These are phyloP conservation scores for Lactifluus echinatus DNA, from an alignment of 768 basidiomycete genomes.

Conservation along the genomic window DNA sequence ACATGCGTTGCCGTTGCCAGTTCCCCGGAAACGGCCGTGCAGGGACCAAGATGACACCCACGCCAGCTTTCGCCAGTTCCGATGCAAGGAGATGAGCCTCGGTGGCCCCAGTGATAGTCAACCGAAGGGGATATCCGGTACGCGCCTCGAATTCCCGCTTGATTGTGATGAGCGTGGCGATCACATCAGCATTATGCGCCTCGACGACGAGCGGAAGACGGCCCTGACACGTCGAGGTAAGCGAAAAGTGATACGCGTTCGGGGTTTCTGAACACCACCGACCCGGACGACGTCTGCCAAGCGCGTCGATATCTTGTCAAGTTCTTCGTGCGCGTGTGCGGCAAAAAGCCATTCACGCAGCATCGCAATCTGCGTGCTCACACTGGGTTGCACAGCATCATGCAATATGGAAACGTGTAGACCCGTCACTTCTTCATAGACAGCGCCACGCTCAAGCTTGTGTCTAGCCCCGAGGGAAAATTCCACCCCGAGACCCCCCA, in stretches of 20 bases:
- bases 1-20: slow-evolving; percentile 32
- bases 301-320: slow-evolving; percentile 23
- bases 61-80: slow-evolving; percentile 37
- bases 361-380: slow-evolving; percentile 71
- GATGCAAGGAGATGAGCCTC: slow-evolving; percentile 65
- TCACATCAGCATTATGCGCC: slow-evolving; percentile 71
- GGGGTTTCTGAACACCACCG: neutral
- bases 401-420: slow-evolving; percentile 35
- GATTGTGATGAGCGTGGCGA: slow-evolving; percentile 64
- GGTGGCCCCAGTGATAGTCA: slow-evolving; percentile 54
- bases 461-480: slow-evolving; percentile 35
- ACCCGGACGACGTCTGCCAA: slow-evolving; percentile 32
- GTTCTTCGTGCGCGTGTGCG: slow-evolving; percentile 25
- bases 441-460: slow-evolving; percentile 33
- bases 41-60: slow-evolving; percentile 32
- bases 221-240: slow-evolving; percentile 35
- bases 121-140: slow-evolving; percentile 35
- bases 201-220: slow-evolving; percentile 66
- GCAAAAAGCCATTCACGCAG: slow-evolving; percentile 54
- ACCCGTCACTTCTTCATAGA: slow-evolving; percentile 37
- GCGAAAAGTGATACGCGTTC: neutral
- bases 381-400: slow-evolving; percentile 35
- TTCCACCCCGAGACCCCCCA: slow-evolving; percentile 45
- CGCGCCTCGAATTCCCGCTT: slow-evolving; percentile 52
- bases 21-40: slow-evolving; percentile 30